Percentiles rank a stretch among this genome's conserved stretches.
Evolutionary conservation across 2,329 filamentous ascomycete species (phyloP).

Genomic region (Calonectria hawksworthii): DNA sequence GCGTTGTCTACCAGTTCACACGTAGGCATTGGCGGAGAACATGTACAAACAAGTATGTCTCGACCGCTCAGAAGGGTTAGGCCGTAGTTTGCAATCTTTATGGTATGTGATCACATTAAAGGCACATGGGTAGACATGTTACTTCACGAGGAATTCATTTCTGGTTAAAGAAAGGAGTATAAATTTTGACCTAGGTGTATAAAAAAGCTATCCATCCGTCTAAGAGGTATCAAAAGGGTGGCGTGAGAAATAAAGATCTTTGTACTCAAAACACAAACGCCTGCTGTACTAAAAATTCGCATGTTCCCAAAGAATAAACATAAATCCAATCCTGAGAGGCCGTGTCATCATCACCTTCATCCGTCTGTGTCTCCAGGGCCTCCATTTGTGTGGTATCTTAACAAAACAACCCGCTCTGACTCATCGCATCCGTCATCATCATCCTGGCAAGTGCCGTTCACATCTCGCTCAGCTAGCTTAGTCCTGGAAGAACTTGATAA

Average conservation of each 20-base stretch:
- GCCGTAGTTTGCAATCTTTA: not conserved
- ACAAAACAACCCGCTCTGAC: not conserved
- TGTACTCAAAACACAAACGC: slow-evolving; percentile 1
- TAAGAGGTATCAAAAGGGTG: slow-evolving; percentile 28
- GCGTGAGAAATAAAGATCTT: not conserved
- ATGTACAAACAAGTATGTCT: no score
- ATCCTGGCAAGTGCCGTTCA: not conserved
- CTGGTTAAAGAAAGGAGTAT: slow-evolving; percentile 6
- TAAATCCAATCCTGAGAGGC: slow-evolving; percentile 1
- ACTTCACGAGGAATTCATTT: not conserved
- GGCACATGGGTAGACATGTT: no score
- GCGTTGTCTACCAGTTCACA: no score
- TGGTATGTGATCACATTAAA: no score
- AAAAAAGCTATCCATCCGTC: slow-evolving; percentile 10
- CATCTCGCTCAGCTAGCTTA: slow-evolving; percentile 49
- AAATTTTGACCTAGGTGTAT: slow-evolving; percentile 22
- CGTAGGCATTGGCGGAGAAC: no score
- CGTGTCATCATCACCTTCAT: slow-evolving; percentile 4
- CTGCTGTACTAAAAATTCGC: slow-evolving; percentile 1
- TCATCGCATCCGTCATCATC: not conserved
- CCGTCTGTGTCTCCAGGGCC: not conserved
- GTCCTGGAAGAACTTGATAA: slow-evolving; percentile 91
- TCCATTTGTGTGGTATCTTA: not conserved
- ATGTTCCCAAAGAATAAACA: not conserved
- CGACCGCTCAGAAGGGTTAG: no score